Percentiles rank a stretch among this genome's conserved stretches.
phyloP scores from a whole-genome alignment of 495 filamentous ascomycete species.

The Lophium mytilinum region DNA sequence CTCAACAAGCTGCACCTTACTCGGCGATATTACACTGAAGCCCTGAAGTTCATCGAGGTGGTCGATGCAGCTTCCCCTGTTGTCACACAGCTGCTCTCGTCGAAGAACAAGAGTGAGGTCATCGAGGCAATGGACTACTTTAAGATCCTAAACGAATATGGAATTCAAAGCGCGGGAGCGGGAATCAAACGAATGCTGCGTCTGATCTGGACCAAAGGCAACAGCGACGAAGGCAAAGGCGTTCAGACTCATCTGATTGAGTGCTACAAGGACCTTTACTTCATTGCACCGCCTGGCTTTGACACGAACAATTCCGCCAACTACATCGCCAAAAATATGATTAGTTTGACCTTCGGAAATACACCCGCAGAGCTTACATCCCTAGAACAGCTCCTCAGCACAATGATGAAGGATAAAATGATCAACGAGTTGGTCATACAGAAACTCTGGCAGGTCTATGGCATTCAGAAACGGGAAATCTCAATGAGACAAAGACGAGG shows the following conservation, averaged over 20 bases:
- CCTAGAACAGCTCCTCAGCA: slow-evolving; percentile 85
- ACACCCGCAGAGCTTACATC: slow-evolving; percentile 92
- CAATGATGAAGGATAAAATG: slow-evolving; percentile 92
- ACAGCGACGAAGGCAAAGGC: slow-evolving; percentile 97
- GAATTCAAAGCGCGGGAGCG: slow-evolving; percentile 77
- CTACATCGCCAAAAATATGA: slow-evolving; percentile 97
- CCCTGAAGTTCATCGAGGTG: slow-evolving; percentile 90
- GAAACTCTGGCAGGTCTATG: slow-evolving; percentile 97
- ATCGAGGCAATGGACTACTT: slow-evolving; percentile 99
- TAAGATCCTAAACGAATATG: slow-evolving; percentile 87
- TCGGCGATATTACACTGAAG: slow-evolving; percentile 82
- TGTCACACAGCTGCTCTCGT: slow-evolving; percentile 79
- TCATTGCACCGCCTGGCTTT: slow-evolving; percentile 84
- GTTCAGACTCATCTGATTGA: slow-evolving; percentile 96
- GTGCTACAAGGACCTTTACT: slow-evolving; percentile 92
- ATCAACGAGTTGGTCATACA: slow-evolving; percentile 78
- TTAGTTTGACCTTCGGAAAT: slow-evolving; percentile 90
- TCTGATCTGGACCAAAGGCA: slow-evolving; percentile 98
- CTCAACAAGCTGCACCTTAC: slow-evolving; percentile 81
- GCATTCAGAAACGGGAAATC: slow-evolving; percentile 85
- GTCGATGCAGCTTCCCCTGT: slow-evolving; percentile 69
- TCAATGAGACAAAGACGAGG: slow-evolving; percentile 86
- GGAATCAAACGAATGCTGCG: slow-evolving; percentile 92
- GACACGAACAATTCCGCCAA: slow-evolving; percentile 85
- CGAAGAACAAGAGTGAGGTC: slow-evolving; percentile 94